Conservation (phyloP, 1,139 yeast genomes). For the Hansenula lynferdii region DNA sequence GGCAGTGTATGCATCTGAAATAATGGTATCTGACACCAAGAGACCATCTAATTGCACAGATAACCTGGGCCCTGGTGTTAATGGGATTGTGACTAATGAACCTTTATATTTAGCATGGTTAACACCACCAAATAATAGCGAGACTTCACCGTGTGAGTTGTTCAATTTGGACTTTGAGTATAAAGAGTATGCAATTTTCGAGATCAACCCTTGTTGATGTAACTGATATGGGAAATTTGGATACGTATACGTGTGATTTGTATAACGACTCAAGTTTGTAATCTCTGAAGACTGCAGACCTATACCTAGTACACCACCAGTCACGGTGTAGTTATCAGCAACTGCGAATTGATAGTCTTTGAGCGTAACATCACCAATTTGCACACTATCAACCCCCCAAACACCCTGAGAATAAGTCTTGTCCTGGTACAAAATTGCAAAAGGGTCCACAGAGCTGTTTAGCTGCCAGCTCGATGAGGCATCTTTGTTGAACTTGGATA, state of each 20-base stretch:
- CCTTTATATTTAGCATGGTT: conserved; percentile 46
- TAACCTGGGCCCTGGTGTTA: conserved; percentile 19
- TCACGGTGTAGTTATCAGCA: too few relatives aligned
- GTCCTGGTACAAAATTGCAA: too few relatives aligned
- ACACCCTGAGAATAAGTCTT: too few relatives aligned
- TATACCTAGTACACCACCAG: too few relatives aligned
- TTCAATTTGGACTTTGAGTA: conserved; percentile 32
- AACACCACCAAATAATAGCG: conserved; percentile 47
- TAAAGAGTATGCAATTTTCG: conserved; percentile 45
- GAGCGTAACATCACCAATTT: too few relatives aligned
- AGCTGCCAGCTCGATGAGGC: too few relatives aligned
- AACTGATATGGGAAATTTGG: conserved; percentile 52
- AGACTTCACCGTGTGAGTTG: conserved; percentile 17
- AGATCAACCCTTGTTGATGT: conserved; percentile 40
- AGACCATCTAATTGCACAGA: neutral
- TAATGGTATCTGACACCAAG: neutral
- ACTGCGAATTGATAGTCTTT: too few relatives aligned
- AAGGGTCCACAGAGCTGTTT: too few relatives aligned
- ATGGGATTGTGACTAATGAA: conserved; percentile 35
- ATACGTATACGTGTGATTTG: conserved; percentile 28
- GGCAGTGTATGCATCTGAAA: too few relatives aligned
- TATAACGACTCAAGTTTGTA: conserved; percentile 20
- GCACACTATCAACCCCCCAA: too few relatives aligned
- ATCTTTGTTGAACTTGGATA: too few relatives aligned
- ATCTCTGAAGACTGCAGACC: too few relatives aligned